phyloP scores from a whole-genome alignment of 1,284 basidiomycete species.

The Pterula multifida region DNA sequence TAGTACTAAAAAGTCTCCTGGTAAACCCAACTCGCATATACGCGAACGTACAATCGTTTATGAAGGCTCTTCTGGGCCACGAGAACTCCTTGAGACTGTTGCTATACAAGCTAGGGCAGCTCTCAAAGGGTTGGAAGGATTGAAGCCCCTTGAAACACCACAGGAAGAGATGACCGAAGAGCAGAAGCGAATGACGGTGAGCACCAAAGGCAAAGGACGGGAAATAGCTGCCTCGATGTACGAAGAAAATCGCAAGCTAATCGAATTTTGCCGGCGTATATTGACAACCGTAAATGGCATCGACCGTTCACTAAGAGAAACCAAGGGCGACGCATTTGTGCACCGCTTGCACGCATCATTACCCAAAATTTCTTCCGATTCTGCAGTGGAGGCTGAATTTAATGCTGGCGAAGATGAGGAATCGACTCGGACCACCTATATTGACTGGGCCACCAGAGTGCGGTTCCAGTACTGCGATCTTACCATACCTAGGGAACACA shows the following conservation, averaged over 20 bases:
- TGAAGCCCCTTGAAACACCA: constrained; percentile 34
- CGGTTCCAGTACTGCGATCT: constrained; percentile 86
- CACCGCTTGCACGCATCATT: constrained; percentile 63
- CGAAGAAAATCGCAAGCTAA: constrained; percentile 60
- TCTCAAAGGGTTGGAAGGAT: constrained; percentile 67
- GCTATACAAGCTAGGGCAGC: constrained; percentile 84
- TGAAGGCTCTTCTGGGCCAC: constrained; percentile 79
- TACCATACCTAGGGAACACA: constrained; percentile 27
- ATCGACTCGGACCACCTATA: constrained; percentile 54
- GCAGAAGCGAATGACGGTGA: constrained; percentile 67
- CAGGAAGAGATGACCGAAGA: constrained; percentile 69
- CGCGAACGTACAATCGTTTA: constrained; percentile 75
- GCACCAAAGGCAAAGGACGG: constrained; percentile 52
- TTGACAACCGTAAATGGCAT: constrained; percentile 69
- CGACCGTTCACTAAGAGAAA: constrained; percentile 73
- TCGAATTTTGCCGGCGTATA: constrained; percentile 68
- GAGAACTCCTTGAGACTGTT: constrained; percentile 81
- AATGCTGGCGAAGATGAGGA: constrained; percentile 50
- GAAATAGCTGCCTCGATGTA: constrained; percentile 29
- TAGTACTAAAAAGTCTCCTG: constrained; percentile 33
- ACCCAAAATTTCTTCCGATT: constrained; percentile 52
- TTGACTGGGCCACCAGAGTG: constrained; percentile 69
- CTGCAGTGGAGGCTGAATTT: constrained; percentile 28
- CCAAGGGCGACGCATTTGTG: constrained; percentile 77
- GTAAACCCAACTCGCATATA: constrained; percentile 30